Base-by-base conservation (phyloP, 2,329 filamentous ascomycete species). In the Scedosporium dehoogii region DNA sequence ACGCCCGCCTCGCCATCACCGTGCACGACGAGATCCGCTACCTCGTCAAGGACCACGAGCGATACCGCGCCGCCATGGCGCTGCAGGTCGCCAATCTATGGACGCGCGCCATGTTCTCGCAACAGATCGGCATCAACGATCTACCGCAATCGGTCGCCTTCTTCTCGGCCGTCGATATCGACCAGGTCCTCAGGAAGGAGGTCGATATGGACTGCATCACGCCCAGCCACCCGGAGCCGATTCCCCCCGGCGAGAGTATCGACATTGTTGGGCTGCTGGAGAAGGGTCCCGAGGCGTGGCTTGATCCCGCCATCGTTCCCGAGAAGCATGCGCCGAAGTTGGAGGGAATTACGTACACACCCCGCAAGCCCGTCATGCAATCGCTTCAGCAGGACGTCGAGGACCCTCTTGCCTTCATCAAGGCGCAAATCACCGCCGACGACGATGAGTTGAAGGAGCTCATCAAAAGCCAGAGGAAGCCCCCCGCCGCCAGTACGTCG, bases 11-110 rank as follows among this genome's bases (percentile, higher is more conserved):
- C 1, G 85, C 93, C 16, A 91, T 99, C 65, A 97, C 93, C 0
- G 94, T 99, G 0, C 94, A 99, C 72, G 96, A 99, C 70, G 96
- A 99, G 74, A 97, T 99, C 65, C 85, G 94, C 16, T 99, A 99
- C 70, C 81, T 99, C 0, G 92, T 96, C 51, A 88, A 87, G 69
- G 83, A 92, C 2, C 80, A 89, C 64, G 92, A 99, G 75, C 90
- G 88, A 69, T 99, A 97, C 70, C 85, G 89, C 48, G 87, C 90
- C 2, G 93, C 93, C 10, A 89, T 99, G 86, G 94, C 96, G 1
- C 79, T 99, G 12, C 94, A 99, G 73, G 83, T 99, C 6, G 87
- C 92, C 63, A 99, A 99, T 70, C 74, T 99, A 21, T 99, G 94
- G 94, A 99, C 96, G 0, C 84, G 94, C 59, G 92, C 92, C 66